phyloP scores from a whole-genome alignment of 2,329 filamentous ascomycete species.

The Hypoxylon sp. region DNA sequence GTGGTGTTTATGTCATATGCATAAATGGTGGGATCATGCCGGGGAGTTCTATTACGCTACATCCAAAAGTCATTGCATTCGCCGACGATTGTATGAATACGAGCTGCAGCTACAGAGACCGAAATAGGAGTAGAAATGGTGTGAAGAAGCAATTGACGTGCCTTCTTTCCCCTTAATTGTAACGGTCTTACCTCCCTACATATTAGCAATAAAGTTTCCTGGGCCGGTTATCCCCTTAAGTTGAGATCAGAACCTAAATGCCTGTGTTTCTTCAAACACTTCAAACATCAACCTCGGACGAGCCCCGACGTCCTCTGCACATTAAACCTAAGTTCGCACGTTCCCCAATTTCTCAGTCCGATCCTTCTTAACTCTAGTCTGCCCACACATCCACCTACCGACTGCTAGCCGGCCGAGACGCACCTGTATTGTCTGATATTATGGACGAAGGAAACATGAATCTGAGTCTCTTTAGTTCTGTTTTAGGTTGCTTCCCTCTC shows the following conservation, averaged over 20 bases:
- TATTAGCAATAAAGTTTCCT: constrained; percentile 13
- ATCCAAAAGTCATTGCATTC: constrained; percentile 41
- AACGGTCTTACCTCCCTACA: constrained; percentile 11
- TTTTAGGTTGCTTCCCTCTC: constrained; percentile 23
- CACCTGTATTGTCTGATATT: constrained; percentile 18
- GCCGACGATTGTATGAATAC: constrained; percentile 45
- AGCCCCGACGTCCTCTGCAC: constrained; percentile 16
- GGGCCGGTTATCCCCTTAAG: constrained; percentile 15
- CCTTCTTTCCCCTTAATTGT: not conserved
- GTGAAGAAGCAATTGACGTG: constrained; percentile 17
- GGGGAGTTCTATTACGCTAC: constrained; percentile 8
- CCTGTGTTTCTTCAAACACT: constrained; percentile 5
- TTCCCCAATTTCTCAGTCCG: constrained; percentile 36
- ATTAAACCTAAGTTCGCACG: constrained; percentile 36
- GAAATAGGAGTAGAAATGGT: constrained; percentile 24
- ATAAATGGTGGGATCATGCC: constrained; percentile 23
- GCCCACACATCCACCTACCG: not conserved
- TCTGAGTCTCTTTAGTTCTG: constrained; percentile 18
- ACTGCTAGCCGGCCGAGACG: constrained; percentile 6
- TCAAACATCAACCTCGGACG: constrained; percentile 20
- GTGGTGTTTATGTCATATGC: constrained; percentile 21
- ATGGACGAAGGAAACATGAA: constrained; percentile 29
- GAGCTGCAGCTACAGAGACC: constrained; percentile 37
- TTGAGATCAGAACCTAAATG: constrained; percentile 39
- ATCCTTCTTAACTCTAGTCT: constrained; percentile 25